Base-by-base conservation (phyloP, 257 asterid species). In the Solanum etuberosum region DNA sequence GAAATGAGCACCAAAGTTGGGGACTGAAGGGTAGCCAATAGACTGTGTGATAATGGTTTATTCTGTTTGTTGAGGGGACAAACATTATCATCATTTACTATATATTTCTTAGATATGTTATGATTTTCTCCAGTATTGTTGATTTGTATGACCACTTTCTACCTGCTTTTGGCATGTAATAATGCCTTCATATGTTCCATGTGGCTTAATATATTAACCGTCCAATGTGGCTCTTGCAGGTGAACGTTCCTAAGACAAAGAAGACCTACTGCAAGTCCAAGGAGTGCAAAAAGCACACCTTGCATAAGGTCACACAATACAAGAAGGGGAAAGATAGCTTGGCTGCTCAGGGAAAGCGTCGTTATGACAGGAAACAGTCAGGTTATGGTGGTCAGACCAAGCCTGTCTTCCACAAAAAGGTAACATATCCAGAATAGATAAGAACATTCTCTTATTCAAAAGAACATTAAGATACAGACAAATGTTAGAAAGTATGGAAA, bases 301-400 rank as follows among this genome's bases (percentile, higher is more conserved):
- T 80, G 68, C 85, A 80, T 21, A 80, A 80, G 85, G 85, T 80
- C 38, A 80, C 85, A 5, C 85, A 80, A 31, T 80, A 80, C 85
- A 80, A 80, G 68, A 80, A 80, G 12, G 85, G 85, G 29, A 80
- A 80, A 46, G 85, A 80, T 80, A 80, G 85, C 15, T 46, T 80
- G 85, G 85, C 85, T 80, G 85, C 85, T 80, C 85, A 80, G 85
- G 85, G 85, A 48, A 80, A 80, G 85, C 85, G 85, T 80, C 85
- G 85, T 80, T 80, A 80, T 48, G 85, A 80, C 27, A 80, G 85
- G 85, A 80, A 80, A 15, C 85, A 80, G 2, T 80, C 85, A 8
- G 85, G 85, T 80, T 80, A 80, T 80, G 85, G 85, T 80, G 85
- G 85, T 80, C 85, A 80, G 85, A 80, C 85, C 21, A 80, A 80